Conservation (phyloP, 352 stramenopile genomes). For the Phytophthora sp. region DNA sequence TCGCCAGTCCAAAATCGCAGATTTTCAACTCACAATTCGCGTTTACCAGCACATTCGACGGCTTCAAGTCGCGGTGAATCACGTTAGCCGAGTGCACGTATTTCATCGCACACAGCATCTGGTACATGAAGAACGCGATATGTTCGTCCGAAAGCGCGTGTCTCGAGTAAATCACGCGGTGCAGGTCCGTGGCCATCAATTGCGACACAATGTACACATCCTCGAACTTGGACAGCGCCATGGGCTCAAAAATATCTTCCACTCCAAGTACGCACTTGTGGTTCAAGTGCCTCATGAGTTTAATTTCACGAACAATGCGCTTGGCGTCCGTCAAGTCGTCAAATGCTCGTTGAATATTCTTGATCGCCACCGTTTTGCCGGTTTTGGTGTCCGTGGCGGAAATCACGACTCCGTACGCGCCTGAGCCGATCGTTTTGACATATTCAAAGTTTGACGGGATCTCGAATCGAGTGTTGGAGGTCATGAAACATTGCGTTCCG, state of each 20-base stretch:
- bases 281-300: slow-evolving; percentile 91
- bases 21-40: slow-evolving; percentile 91
- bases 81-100: slow-evolving; percentile 95
- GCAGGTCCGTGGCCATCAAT: slow-evolving; percentile 91
- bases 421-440: slow-evolving; percentile 89
- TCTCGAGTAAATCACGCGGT: slow-evolving; percentile 90
- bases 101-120: slow-evolving; percentile 92
- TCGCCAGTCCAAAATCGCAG: slow-evolving; percentile 89
- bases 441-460: slow-evolving; percentile 83
- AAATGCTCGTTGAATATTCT: slow-evolving; percentile 95
- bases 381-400: slow-evolving; percentile 56
- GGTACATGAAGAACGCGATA: slow-evolving; percentile 92
- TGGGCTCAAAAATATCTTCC: slow-evolving; percentile 77
- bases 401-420: slow-evolving; percentile 93
- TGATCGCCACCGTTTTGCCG: slow-evolving; percentile 81
- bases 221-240: slow-evolving; percentile 76
- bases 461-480: slow-evolving; percentile 85
- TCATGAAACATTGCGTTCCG: slow-evolving; percentile 84
- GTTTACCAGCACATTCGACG: slow-evolving; percentile 97
- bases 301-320: slow-evolving; percentile 98
- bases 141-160: slow-evolving; percentile 87
- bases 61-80: slow-evolving; percentile 97
- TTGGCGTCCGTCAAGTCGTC: slow-evolving; percentile 99
- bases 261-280: slow-evolving; percentile 91
- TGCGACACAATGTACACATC: slow-evolving; percentile 93